phyloP scores from a whole-genome alignment of 2,329 filamentous ascomycete species.

The Talaromyces sp. region DNA sequence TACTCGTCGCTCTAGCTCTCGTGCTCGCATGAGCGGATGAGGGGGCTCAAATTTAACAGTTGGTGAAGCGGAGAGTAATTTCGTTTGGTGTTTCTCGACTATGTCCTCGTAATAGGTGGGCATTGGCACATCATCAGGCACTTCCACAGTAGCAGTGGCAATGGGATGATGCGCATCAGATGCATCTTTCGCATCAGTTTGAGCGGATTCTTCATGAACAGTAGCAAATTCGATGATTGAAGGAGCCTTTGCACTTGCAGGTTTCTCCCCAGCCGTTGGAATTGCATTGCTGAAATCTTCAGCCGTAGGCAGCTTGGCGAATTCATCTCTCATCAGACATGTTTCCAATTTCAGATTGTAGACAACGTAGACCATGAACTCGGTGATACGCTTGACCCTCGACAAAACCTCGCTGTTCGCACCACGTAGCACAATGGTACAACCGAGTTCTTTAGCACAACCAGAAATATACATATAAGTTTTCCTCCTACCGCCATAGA shows the following conservation, averaged over 20 bases:
- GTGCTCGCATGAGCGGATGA: conserved; percentile 85
- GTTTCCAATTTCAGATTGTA: conserved; percentile 97
- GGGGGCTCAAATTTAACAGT: conserved; percentile 95
- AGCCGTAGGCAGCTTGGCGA: conserved; percentile 71
- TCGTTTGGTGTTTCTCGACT: conserved; percentile 88
- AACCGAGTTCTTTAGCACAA: conserved; percentile 83
- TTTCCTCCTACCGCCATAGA: conserved; percentile 80
- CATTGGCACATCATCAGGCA: conserved; percentile 76
- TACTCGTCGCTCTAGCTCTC: conserved; percentile 83
- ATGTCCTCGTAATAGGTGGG: conserved; percentile 94
- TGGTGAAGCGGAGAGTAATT: conserved; percentile 88
- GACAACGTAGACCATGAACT: conserved; percentile 98
- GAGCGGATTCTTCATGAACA: conserved; percentile 15
- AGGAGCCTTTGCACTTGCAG: conserved; percentile 5
- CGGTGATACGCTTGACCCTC: conserved; percentile 86
- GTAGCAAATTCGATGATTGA: conserved; percentile 11
- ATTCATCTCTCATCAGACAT: conserved; percentile 88
- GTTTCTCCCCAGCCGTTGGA: conserved; percentile 15
- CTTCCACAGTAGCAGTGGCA: conserved; percentile 39
- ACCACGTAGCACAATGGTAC: conserved; percentile 87
- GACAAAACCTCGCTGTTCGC: conserved; percentile 67
- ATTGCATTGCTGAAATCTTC: conserved; percentile 41
- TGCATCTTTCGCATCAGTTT: conserved; percentile 22
- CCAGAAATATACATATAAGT: conserved; percentile 95
- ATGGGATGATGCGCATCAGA: conserved; percentile 19